Evolutionary conservation across 768 basidiomycete genomes (phyloP), one percentile per base, ranked within the genome.

Genomic region (Saitozyma sp.): DNA sequence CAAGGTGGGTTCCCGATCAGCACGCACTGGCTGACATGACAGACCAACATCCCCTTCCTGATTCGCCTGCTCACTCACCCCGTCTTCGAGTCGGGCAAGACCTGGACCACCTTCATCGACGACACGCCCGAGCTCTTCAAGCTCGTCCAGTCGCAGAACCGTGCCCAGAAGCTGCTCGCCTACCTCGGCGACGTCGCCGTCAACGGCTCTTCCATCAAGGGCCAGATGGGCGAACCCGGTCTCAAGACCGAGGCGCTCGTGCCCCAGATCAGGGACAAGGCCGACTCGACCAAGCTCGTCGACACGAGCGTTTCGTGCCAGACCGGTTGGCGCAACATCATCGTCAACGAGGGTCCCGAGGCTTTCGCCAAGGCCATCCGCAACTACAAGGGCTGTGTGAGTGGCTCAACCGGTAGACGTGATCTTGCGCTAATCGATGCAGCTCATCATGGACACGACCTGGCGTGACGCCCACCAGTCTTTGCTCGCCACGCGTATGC

Each of bases 381-480:
- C 71, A 89, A 88, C 66, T 98, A 99, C 81, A 91, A 91, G 56
- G 96, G 96, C 59, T 88, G 87, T 59, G 85, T 98, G 65, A 94
- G 96, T 81, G 11, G 6, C 10, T 56, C 11, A 6, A 92, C 38
- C 29, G n/a, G n/a, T 17, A 14, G 13, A 38, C 39, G 17, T 39
- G 4, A 49, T 42, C 37, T 42, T 55, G 17, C 52, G 46, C 56
- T 65, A 46, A 64, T 43, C 11, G 2, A 13, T 17, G 49, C 42
- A 65, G 67, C 73, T 76, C 58, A 80, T 80, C 71, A 80, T 80
- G 80, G 80, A 99, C 81, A 98, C 95, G 38, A 98, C 95, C 1
- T 97, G 96, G 95, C 90, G 96, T 79, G 96, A 99, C 75, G 96
- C 96, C 20, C 96, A 99, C 80, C 96, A 99, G 80, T 96, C 93